A percentile compares a stretch with the other conserved stretches of the same genome.
Conservation (phyloP, 2,329 filamentous ascomycete genomes). For the Tothia fuscella region DNA sequence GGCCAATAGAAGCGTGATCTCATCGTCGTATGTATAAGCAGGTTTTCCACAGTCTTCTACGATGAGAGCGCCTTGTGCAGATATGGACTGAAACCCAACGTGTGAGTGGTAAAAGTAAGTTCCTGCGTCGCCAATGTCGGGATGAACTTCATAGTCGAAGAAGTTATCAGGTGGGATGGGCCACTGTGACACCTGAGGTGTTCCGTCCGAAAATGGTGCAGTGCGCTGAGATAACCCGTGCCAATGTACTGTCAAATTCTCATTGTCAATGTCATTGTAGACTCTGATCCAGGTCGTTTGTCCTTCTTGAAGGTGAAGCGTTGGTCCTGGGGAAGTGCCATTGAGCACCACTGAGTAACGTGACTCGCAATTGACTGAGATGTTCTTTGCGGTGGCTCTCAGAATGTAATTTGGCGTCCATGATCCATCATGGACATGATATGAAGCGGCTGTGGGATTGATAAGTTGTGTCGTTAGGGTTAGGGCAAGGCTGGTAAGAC, state of each 20-base stretch:
- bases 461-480: too few species aligned
- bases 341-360: conserved; percentile 40
- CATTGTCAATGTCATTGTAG: conserved; percentile 42
- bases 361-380: conserved; percentile 34
- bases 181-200: conserved; percentile 50
- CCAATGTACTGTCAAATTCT: conserved; percentile 57
- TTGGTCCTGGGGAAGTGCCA: conserved; percentile 40
- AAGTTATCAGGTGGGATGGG: conserved; percentile 49
- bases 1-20: conserved; percentile 42
- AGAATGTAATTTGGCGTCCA: conserved; percentile 36
- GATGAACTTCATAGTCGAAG: conserved; percentile 55
- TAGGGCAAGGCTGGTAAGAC: too few species aligned
- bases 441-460: neutral
- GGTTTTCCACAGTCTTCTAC: conserved; percentile 36
- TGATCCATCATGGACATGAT: conserved; percentile 14
- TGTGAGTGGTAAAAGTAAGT: conserved; percentile 61
- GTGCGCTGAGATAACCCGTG: conserved; percentile 50
- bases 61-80: conserved; percentile 45
- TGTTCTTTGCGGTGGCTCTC: conserved; percentile 31
- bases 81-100: conserved; percentile 49
- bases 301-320: conserved; percentile 34
- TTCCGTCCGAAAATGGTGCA: conserved; percentile 53
- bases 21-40: conserved; percentile 52
- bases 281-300: conserved; percentile 44
- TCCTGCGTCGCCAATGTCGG: conserved; percentile 41